Evolutionary conservation across 805 yeast genomes (phyloP), one percentile per base, ranked within the genome.

Genomic region (Cyberlindnera samutprakarnensis): DNA sequence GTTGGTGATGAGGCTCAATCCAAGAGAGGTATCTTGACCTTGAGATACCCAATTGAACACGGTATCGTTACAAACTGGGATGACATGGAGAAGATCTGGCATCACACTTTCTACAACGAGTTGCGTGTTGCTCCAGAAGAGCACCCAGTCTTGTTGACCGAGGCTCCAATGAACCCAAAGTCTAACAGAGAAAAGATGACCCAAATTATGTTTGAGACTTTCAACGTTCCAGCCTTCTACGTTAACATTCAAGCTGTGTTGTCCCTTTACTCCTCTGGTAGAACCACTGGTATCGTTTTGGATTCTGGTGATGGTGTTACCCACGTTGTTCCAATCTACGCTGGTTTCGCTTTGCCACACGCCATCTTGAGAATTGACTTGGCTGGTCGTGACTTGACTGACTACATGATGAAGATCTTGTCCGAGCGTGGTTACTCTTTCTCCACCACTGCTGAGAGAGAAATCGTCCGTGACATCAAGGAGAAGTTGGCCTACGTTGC

Each of bases 251-350:
- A 90, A 74, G 97, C 98, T 56, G 96, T 90, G 41, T 78, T 92
- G 62, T 92, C 98, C 38, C 76, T 92, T 62, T 92, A 92, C 76
- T 87, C 98, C 37, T 88, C 97, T 47, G 98, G 98, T 76, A 90
- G 97, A 83, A 94, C 97, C 57, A 92, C 98, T 51, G 98, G 98
- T 86, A 88, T 90, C 59, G 98, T 92, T 49, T 78, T 92, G 65
- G 98, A 90, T 75, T 88, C 96, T 48, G 98, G 98, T 80, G 98
- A 90, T 64, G 98, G 98, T 85, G 97, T 92, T 57, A 88, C 97
- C 59, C 97, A 90, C 94, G 96, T 90, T 69, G 98, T 92, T 49
- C 98, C 98, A 69, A 90, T 92, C 64, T 92, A 92, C 72, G 95
- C 96, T 54, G 98, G 98, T 75, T 92, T 88, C 95, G 83, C 97